Evolutionary conservation across 225 moss, liverwort and hornwort species (phyloP), one percentile per base, ranked within the genome.

Genomic region (Ulota crispa): DNA sequence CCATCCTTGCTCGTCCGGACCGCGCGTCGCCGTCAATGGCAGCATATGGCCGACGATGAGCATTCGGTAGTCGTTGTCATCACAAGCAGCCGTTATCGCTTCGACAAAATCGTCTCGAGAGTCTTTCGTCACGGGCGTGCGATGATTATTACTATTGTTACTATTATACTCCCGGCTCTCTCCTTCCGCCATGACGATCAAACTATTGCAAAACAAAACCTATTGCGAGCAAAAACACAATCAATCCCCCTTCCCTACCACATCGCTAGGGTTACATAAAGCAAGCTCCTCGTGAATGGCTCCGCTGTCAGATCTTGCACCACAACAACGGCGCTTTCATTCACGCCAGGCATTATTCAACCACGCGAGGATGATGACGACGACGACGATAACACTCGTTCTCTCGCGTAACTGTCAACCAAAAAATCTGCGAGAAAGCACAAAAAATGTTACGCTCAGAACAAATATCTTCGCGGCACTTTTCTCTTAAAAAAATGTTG

Each of bases 21-120:
- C 88, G 19, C 96, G 89, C 30, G 89, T 84, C 7, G 94, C 94
- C 23, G 84, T 89, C 67, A 96, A 64, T 36, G 96, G 96, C 76
- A 96, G 83, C 90, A 90, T 96, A 76, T 96, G 96, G 1, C 93
- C 96, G 2, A 94, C 96, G 31, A 96, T 91, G 72, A 96, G 88
- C 82, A 93, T 89, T 69, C 94, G 66, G 68, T 83, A 73, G 63
- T 94, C 93, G 30, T 82, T 80, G 76, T 89, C 79, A 87, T 50
- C 89, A 56, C 68, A 89, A 54, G 82, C 87, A 56, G 73, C 80
- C 50, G 79, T 81, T 64, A 86, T 31, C 2, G 63, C 84, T 55
- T 82, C 82, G 37, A 77, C 70, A 26, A 85, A 87, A 31, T 78
- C 87, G 11, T 83, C 89, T n/a, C 83, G 57, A 18, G 87, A 90